Percentiles rank a stretch among this genome's conserved stretches.
Evolutionary conservation across 352 stramenopile species (phyloP).

Genomic region (Halophytophthora batemanensis): DNA sequence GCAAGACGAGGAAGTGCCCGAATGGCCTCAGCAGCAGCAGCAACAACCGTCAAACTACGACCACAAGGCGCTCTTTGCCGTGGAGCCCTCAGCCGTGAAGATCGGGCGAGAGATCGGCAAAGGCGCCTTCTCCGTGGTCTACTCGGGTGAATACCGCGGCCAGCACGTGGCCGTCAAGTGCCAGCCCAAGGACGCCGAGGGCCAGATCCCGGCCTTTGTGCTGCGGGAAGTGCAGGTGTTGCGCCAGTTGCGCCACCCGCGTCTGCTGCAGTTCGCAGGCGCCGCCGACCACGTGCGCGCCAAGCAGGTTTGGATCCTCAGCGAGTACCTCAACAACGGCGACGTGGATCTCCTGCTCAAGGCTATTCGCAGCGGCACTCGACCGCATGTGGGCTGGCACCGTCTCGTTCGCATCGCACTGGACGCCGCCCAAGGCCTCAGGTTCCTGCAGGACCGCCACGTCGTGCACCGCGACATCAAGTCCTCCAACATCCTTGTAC

Average conservation of each 20-base stretch:
- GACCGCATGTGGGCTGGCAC: conserved; percentile 57
- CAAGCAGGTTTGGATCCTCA: conserved; percentile 83
- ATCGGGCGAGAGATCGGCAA: conserved; percentile 84
- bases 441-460: conserved; percentile 91
- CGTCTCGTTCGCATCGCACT: conserved; percentile 63
- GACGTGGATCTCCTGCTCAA: conserved; percentile 73
- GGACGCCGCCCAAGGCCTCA: conserved; percentile 88
- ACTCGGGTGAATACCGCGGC: conserved; percentile 65
- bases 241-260: conserved; percentile 58
- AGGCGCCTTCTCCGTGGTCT: conserved; percentile 82
- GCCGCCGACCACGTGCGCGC: conserved; percentile 63
- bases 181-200: conserved; percentile 74
- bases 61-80: conserved; percentile 39
- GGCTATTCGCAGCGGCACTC: conserved; percentile 41
- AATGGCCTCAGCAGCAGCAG: conserved; percentile 23
- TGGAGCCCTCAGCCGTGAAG: conserved; percentile 58
- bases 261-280: conserved; percentile 75
- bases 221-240: conserved; percentile 76
- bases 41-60: conserved; percentile 16
- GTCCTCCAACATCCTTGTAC: conserved; percentile 76
- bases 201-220: conserved; percentile 69
- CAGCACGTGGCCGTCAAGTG: conserved; percentile 82
- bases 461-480: conserved; percentile 88
- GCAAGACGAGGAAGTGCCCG: conserved; percentile 10
- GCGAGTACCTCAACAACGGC: conserved; percentile 72